Conservation (phyloP, 1,284 basidiomycete species). For the Gomphus bonarii region DNA sequence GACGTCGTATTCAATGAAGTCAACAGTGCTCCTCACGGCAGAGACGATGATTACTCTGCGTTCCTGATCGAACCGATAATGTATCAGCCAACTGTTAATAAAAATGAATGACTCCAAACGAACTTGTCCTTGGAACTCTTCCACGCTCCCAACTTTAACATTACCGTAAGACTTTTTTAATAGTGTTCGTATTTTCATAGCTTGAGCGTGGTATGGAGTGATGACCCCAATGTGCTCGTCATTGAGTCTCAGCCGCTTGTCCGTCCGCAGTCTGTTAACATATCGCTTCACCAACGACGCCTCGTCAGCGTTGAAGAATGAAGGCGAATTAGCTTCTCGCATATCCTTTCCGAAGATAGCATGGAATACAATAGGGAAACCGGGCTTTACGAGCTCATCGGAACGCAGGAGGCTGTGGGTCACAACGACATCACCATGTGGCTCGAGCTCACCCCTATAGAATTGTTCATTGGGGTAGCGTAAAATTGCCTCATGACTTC, state of each 20-base stretch:
- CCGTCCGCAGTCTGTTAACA: constrained; percentile 23
- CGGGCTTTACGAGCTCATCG: constrained; percentile 29
- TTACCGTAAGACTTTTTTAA: constrained; percentile 25
- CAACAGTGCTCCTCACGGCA: constrained; percentile 48
- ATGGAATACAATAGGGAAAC: constrained; percentile 53
- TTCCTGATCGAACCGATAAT: constrained; percentile 27
- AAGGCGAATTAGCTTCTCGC: constrained; percentile 50
- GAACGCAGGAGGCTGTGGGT: constrained; percentile 29
- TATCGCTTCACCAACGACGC: constrained; percentile 43
- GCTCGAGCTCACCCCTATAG: constrained; percentile 39
- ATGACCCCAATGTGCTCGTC: constrained; percentile 43
- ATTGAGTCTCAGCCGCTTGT: constrained; percentile 23
- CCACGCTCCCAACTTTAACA: constrained; percentile 47
- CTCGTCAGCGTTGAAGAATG: constrained; percentile 57
- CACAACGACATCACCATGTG: constrained; percentile 27
- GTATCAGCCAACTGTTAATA: not conserved
- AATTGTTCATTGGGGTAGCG: constrained; percentile 47
- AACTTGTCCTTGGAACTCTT: constrained; percentile 56
- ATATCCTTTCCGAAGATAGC: constrained; percentile 47
- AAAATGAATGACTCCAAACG: constrained; percentile 11
- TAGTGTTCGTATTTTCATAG: constrained; percentile 31
- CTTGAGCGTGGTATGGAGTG: constrained; percentile 46
- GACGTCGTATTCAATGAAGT: constrained; percentile 39
- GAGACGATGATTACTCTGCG: constrained; percentile 47
- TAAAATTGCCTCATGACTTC: constrained; percentile 46